Evolutionary conservation across 2,329 filamentous ascomycete genomes (phyloP), one percentile per base, ranked within the genome.

Genomic region (Arthrobotrys sinensis): DNA sequence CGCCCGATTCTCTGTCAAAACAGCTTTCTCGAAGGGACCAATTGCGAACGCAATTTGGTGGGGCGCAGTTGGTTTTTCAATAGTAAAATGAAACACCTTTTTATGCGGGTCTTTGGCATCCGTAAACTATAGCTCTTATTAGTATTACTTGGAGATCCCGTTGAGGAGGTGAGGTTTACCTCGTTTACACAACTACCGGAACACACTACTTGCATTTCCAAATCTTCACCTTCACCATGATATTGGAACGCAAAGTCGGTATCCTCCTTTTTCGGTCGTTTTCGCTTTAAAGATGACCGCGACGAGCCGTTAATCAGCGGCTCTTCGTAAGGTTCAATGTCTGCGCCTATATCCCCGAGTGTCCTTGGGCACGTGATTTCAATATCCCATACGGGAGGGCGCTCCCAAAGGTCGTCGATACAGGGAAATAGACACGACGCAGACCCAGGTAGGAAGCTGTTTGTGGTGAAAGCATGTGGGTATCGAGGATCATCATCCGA

Each of bases 41-140:
- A 98, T 89, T 1, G 94, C 93, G 84, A 99, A 97, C 3, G 94
- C 95, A 80, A 99, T 91, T 83, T 98, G 95, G 79, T 94, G 92
- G 0, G 95, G 91, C 0, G 94, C 91, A 7, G 96, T 90, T 63
- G 92, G 90, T 79, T 91, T 90, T 76, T 89, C 88, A 62, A 92
- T 91, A 69, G 90, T 90, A 83, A 98, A 99, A 0, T 91, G 93
- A 83, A 96, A 92, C 1, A 93, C 94, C 85, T 97, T 97, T 83
- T 93, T 94, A 24, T 89, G 90, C 67, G 92, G 88, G 81, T 98
- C 92, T 28, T 89, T 88, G 11, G 91, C 89, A 81, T 97, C 92
- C 36, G 91, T 87, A 46, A 91, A 89, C 84, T 86, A 80, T 62
- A 34, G 16, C 7, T n/a, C 79, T 45, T 50, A 28, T 71, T 60